Percentiles rank a stretch among this genome's conserved stretches.
These are phyloP conservation scores for Aspergillus udagawae DNA, from an alignment of 2,329 filamentous ascomycete genomes.

Conservation along the genomic window DNA sequence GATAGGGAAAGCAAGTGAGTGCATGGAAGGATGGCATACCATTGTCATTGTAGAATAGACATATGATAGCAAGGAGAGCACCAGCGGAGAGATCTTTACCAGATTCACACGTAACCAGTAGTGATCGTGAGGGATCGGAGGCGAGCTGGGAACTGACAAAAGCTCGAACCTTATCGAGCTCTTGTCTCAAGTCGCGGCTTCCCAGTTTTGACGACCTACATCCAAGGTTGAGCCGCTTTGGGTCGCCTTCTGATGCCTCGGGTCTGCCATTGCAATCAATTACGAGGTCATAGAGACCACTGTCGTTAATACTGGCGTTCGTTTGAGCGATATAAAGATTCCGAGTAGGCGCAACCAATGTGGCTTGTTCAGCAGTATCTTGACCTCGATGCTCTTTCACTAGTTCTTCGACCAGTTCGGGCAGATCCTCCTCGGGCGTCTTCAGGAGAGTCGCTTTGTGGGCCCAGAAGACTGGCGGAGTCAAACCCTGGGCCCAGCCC, in stretches of 20 bases:
- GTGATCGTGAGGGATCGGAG: constrained; percentile 25
- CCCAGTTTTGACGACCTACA: constrained; percentile 72
- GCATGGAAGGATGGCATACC: constrained; percentile 41
- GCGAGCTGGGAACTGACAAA: constrained; percentile 47
- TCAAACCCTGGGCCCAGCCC: constrained; percentile 82
- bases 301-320: constrained; percentile 28
- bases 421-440: constrained; percentile 62
- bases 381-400: constrained; percentile 26
- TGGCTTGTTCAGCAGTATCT: constrained; percentile 19
- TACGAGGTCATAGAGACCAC: constrained; percentile 44
- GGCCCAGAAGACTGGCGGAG: constrained; percentile 74
- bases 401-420: constrained; percentile 47
- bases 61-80: constrained; percentile 69
- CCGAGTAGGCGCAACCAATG: constrained; percentile 35
- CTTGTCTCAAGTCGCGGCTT: constrained; percentile 73
- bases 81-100: constrained; percentile 80
- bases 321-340: constrained; percentile 31
- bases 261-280: constrained; percentile 36
- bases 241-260: constrained; percentile 33
- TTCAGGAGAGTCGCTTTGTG: constrained; percentile 59
- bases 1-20: constrained; percentile 14
- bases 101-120: constrained; percentile 67
- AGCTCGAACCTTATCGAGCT: constrained; percentile 59
- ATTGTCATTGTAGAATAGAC: constrained; percentile 64
- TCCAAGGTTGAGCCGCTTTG: constrained; percentile 51